Evolutionary conservation across 2,329 filamentous ascomycete species (phyloP).

Genomic region (Aureobasidium mangrovei): DNA sequence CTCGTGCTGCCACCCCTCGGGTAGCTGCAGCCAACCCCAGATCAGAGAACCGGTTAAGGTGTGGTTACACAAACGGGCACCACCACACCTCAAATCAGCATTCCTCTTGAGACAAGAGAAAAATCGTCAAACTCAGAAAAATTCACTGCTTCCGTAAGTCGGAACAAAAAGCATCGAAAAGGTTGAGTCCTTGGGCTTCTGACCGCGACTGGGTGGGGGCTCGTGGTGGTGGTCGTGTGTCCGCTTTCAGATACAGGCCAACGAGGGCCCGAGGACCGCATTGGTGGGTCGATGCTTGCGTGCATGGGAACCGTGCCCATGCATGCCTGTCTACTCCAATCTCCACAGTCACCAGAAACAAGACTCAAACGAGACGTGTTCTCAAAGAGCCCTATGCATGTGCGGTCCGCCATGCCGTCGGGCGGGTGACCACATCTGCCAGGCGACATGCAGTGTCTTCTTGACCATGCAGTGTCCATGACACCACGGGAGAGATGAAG

Average conservation of each 20-base stretch:
- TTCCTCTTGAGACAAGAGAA: constrained; percentile 5
- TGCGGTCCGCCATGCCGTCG: not conserved
- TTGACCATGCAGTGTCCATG: not conserved
- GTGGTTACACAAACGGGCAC: constrained; percentile 7
- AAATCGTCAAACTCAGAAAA: not conserved
- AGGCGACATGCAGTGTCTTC: constrained; percentile 5
- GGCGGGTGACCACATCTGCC: constrained; percentile 5
- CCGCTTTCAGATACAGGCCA: not conserved
- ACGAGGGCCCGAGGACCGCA: not conserved
- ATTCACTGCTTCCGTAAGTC: not conserved
- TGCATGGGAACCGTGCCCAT: not conserved
- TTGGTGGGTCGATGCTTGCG: not conserved
- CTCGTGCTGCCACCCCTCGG: not conserved
- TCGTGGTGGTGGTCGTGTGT: not conserved
- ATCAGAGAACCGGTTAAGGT: not conserved
- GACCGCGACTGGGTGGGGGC: not conserved
- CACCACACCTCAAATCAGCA: not conserved
- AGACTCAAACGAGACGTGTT: constrained; percentile 2
- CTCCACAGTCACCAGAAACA: constrained; percentile 7
- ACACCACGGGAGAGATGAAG: not conserved
- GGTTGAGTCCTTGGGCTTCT: not conserved
- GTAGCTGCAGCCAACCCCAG: constrained; percentile 9
- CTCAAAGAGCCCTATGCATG: not conserved
- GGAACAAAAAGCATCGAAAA: not conserved
- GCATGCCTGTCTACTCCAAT: not conserved